Percentiles rank a stretch among this genome's conserved stretches.
Evolutionary conservation across 805 yeast species (phyloP).

Genomic region (Saccharomycopsis microspora): DNA sequence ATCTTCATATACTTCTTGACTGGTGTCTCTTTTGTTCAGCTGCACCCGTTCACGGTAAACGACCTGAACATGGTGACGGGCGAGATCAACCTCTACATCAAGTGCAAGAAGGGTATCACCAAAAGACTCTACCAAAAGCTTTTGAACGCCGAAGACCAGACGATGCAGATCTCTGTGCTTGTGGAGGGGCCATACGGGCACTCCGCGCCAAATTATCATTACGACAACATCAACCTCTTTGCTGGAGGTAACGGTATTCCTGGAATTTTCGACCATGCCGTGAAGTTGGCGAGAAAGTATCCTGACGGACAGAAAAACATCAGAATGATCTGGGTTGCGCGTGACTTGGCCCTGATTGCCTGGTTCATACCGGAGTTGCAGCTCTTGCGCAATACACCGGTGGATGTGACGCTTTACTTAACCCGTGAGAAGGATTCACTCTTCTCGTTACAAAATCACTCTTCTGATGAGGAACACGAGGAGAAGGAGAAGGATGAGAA

Average conservation of each 20-base stretch:
- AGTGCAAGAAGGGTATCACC: conserved; percentile 50
- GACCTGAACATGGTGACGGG: conserved; percentile 28
- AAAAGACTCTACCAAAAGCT: conserved; percentile 27
- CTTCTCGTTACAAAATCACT: background rate
- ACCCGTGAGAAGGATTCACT: conserved; percentile 20
- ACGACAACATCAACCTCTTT: conserved; percentile 28
- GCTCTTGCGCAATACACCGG: conserved; percentile 21
- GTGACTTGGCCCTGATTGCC: conserved; percentile 36
- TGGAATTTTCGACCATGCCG: conserved; percentile 34
- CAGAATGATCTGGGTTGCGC: conserved; percentile 53
- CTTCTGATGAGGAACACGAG: conserved; percentile 1
- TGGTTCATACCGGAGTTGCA: conserved; percentile 37
- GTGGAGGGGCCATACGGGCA: conserved; percentile 58
- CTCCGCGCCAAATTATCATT: conserved; percentile 28
- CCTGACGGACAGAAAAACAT: conserved; percentile 23
- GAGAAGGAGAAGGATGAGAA: conserved; percentile 4
- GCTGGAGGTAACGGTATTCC: conserved; percentile 47
- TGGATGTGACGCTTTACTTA: conserved; percentile 26
- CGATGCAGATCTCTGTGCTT: conserved; percentile 25
- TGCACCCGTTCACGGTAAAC: conserved; percentile 62
- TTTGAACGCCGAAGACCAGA: conserved; percentile 21
- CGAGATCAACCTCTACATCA: conserved; percentile 32
- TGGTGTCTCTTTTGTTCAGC: conserved; percentile 48
- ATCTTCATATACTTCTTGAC: conserved; percentile 47
- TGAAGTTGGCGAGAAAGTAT: conserved; percentile 20